Evolutionary conservation across 2,329 filamentous ascomycete species (phyloP).

Genomic region (Aspergillus quadricinctus): DNA sequence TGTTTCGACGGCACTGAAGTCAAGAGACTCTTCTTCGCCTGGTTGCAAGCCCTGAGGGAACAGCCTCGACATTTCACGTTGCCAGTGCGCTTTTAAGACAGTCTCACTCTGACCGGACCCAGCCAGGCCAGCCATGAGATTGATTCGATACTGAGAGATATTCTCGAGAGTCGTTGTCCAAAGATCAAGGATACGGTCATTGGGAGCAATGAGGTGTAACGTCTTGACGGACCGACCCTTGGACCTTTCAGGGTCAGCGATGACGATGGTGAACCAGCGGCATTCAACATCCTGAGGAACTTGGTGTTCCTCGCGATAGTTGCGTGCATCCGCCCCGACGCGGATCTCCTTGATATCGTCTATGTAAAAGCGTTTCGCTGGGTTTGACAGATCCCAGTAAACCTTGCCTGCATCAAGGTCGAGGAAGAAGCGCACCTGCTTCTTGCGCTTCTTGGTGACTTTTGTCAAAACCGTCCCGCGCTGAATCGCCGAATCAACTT

Average conservation of each 20-base stretch:
- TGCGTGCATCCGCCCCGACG: conserved; percentile 74
- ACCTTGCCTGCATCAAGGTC: conserved; percentile 83
- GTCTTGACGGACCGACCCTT: conserved; percentile 69
- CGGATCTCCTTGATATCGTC: conserved; percentile 93
- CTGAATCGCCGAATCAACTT: conserved; percentile 71
- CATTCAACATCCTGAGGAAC: conserved; percentile 63
- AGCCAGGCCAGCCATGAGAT: conserved; percentile 84
- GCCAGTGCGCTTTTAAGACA: conserved; percentile 80
- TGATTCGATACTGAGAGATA: conserved; percentile 79
- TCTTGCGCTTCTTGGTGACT: conserved; percentile 76
- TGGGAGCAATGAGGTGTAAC: conserved; percentile 80
- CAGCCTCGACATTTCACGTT: conserved; percentile 71
- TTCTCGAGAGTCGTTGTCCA: conserved; percentile 84
- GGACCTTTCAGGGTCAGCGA: conserved; percentile 70
- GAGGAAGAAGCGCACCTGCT: conserved; percentile 69
- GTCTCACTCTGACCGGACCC: conserved; percentile 70
- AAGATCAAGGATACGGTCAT: conserved; percentile 64
- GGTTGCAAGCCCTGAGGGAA: conserved; percentile 41
- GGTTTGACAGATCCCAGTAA: conserved; percentile 75
- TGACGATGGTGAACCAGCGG: conserved; percentile 87
- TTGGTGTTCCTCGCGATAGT: conserved; percentile 81
- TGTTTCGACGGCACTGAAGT: conserved; percentile 72
- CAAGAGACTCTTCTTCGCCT: conserved; percentile 65
- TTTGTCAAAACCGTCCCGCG: conserved; percentile 76
- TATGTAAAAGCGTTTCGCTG: conserved; percentile 82